These are phyloP conservation scores for Cercospora janseana DNA, from an alignment of 2,329 filamentous ascomycete species.

Conservation along the genomic window DNA sequence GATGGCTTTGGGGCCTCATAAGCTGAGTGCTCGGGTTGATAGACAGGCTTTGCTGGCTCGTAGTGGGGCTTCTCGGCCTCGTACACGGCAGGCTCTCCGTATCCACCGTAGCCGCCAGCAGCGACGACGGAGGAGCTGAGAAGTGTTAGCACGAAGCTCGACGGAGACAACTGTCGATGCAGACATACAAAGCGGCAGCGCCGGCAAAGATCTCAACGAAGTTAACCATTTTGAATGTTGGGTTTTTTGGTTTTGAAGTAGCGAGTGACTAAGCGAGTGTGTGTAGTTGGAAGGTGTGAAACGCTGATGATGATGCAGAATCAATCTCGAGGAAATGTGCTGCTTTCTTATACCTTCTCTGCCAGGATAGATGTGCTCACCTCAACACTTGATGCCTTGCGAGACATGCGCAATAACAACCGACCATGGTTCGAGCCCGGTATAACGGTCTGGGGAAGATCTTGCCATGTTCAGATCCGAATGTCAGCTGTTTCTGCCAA, in stretches of 20 bases:
- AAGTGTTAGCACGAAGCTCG: background rate
- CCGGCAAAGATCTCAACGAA: constrained; percentile 4
- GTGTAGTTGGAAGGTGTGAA: constrained; percentile 3
- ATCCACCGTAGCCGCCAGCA: background rate
- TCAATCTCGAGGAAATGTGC: background rate
- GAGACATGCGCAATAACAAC: constrained; percentile 5
- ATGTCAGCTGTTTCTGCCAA: background rate
- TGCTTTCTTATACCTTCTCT: background rate
- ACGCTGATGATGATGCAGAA: constrained; percentile 2
- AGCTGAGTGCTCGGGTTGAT: background rate
- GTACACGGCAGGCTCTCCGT: background rate
- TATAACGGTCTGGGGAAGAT: background rate
- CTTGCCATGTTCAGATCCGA: background rate
- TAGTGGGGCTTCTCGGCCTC: background rate
- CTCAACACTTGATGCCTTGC: background rate
- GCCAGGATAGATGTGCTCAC: background rate
- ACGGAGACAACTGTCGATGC: background rate
- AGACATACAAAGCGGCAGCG: constrained; percentile 5
- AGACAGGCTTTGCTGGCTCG: background rate
- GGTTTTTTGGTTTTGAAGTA: background rate
- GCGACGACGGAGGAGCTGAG: constrained; percentile 4
- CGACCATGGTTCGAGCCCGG: background rate
- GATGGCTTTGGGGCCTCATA: background rate
- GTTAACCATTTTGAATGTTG: constrained; percentile 6
- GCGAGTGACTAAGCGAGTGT: background rate